Conservation (phyloP, 2,329 filamentous ascomycete genomes). For the Coleophoma eucalyptorum region DNA sequence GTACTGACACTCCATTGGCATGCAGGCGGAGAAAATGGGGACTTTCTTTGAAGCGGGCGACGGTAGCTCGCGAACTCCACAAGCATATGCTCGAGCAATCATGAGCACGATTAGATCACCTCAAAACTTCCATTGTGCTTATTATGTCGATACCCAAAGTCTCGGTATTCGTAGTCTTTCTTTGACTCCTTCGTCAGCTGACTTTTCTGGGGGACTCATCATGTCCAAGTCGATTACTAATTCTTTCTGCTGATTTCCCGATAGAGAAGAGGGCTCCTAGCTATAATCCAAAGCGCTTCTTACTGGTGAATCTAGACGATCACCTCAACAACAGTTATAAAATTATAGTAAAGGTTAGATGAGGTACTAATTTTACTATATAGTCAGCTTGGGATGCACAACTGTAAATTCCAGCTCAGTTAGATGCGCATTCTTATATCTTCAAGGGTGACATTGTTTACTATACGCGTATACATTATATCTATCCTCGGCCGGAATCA, state of each 20-base stretch:
- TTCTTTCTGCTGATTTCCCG: constrained; percentile 3
- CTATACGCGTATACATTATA: no score
- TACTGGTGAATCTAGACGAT: constrained; percentile 18
- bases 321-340: constrained; percentile 28
- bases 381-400: constrained; percentile 32
- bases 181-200: constrained; percentile 2
- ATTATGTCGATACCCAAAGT: constrained; percentile 4
- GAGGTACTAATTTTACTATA: constrained; percentile 34
- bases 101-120: no score
- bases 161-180: neutral
- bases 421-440: constrained; percentile 2
- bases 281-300: constrained; percentile 6
- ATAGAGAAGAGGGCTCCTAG: constrained; percentile 9
- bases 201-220: neutral
- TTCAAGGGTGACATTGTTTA: constrained; percentile 2
- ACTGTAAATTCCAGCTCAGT: constrained; percentile 4
- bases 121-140: neutral
- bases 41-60: no score
- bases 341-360: constrained; percentile 34
- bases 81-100: no score
- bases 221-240: constrained; percentile 4
- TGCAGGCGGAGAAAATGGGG: no score
- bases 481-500: no score
- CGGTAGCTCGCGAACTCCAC: no score
- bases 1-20: no score